Evolutionary conservation across 2,329 filamentous ascomycete genomes (phyloP).

Genomic region (Kalaharituber pfeilii): DNA sequence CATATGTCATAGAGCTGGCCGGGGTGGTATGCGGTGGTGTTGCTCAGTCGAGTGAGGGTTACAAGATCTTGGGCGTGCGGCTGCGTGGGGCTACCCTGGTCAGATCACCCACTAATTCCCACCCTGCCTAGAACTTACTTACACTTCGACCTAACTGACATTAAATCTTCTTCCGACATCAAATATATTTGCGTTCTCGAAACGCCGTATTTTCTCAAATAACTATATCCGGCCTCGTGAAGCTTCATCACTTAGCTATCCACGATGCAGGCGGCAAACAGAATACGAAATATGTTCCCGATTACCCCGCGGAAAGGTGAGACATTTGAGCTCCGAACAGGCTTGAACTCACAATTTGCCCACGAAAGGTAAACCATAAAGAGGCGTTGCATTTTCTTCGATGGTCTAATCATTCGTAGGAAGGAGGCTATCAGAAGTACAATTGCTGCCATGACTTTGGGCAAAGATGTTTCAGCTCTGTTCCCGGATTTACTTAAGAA

Average conservation of each 20-base stretch:
- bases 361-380: constrained; percentile 53
- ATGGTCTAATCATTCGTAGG: constrained; percentile 32
- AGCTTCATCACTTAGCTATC: constrained; percentile 24
- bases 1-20: too few relatives aligned
- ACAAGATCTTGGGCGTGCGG: too few relatives aligned
- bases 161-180: background rate
- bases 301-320: constrained; percentile 78
- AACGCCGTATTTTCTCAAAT: constrained; percentile 7
- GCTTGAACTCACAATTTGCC: constrained; percentile 94
- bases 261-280: constrained; percentile 81
- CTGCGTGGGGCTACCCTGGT: background rate
- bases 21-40: too few relatives aligned
- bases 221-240: constrained; percentile 15
- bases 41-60: too few relatives aligned
- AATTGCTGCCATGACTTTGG: constrained; percentile 99
- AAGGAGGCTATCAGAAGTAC: constrained; percentile 99
- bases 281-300: constrained; percentile 84
- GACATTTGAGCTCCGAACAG: constrained; percentile 90
- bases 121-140: background rate
- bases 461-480: constrained; percentile 92
- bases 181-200: background rate
- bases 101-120: too few relatives aligned
- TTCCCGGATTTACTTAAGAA: constrained; percentile 98
- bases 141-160: background rate
- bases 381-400: constrained; percentile 1